Evolutionary conservation across 768 basidiomycete species (phyloP).

Genomic region (Psilocybe azurescens): DNA sequence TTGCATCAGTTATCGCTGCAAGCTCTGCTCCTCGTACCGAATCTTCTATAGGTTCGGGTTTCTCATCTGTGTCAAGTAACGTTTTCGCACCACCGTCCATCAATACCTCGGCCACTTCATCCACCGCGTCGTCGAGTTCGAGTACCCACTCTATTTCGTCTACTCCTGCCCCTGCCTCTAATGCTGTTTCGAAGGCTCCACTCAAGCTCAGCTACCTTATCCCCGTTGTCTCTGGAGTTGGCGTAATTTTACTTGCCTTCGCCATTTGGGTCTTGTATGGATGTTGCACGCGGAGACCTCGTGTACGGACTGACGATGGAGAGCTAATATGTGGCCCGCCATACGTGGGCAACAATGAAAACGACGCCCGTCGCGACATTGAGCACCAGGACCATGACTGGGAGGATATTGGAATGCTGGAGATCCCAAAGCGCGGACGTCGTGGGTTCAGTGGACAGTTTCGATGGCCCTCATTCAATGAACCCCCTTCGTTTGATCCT

Average conservation of each 20-base stretch:
- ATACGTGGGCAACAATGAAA: constrained; percentile 18
- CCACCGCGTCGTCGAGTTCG: background rate
- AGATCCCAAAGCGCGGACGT: constrained; percentile 1
- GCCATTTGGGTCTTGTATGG: constrained; percentile 42
- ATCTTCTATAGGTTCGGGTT: background rate
- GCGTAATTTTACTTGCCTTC: constrained; percentile 34
- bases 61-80: background rate
- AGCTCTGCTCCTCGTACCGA: background rate
- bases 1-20: background rate
- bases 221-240: constrained; percentile 36
- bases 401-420: background rate
- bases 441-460: constrained; percentile 3
- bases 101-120: background rate
- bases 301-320: constrained; percentile 22
- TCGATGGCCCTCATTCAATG: constrained; percentile 24
- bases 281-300: constrained; percentile 30
- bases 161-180: background rate
- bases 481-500: constrained; percentile 20
- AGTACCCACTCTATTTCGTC: background rate
- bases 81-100: background rate
- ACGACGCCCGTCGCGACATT: constrained; percentile 1
- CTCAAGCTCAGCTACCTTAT: constrained; percentile 31
- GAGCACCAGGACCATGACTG: background rate
- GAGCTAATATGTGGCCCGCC: constrained; percentile 28
- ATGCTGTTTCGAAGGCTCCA: background rate